These are phyloP conservation scores for Ulmus americana DNA, from an alignment of 331 rosid genomes.

Conservation along the genomic window DNA sequence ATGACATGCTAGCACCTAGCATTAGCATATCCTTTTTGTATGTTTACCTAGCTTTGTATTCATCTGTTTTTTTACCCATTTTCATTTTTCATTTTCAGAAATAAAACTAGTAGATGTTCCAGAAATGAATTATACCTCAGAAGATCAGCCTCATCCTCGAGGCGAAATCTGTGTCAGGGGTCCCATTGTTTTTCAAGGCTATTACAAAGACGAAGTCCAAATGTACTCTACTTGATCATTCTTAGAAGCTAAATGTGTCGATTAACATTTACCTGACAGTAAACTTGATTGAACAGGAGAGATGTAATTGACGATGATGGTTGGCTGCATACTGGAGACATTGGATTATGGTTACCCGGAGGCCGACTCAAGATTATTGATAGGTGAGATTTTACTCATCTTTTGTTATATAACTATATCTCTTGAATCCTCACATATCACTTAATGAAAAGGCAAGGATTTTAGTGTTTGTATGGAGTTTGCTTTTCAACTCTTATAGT, in stretches of 20 bases:
- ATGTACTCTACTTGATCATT: slow-evolving; percentile 35
- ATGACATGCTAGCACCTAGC: neutral
- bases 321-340: slow-evolving; percentile 97
- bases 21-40: neutral
- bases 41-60: neutral
- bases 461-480: no score
- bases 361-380: slow-evolving; percentile 96
- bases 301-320: slow-evolving; percentile 86
- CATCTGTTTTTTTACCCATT: slow-evolving; percentile 5
- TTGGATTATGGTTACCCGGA: slow-evolving; percentile 55
- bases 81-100: slow-evolving; percentile 49
- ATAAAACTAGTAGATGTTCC: slow-evolving; percentile 94
- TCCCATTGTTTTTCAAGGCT: slow-evolving; percentile 77
- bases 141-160: slow-evolving; percentile 85
- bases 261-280: neutral
- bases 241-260: neutral
- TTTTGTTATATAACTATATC: neutral
- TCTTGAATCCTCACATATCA: no score
- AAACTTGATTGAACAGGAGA: slow-evolving; percentile 51
- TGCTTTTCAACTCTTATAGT: neutral
- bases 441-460: no score
- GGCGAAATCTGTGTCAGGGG: slow-evolving; percentile 99
- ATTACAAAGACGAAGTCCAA: slow-evolving; percentile 86
- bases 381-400: slow-evolving; percentile 47
- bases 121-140: slow-evolving; percentile 88